Evolutionary conservation across 2,329 filamentous ascomycete species (phyloP).

Genomic region (Beauveria pseudobassiana): DNA sequence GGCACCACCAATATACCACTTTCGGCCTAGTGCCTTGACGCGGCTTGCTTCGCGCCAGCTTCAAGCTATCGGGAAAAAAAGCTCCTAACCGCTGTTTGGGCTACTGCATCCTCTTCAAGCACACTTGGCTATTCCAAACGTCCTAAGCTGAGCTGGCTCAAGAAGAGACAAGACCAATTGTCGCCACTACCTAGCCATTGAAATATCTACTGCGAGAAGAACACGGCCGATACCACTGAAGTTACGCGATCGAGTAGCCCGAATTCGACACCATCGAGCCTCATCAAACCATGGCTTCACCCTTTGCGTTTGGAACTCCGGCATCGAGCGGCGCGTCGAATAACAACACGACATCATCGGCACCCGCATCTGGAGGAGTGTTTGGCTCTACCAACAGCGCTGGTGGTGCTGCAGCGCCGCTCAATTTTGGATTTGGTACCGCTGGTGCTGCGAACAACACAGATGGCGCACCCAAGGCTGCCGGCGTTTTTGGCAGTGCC

Average conservation of each 20-base stretch:
- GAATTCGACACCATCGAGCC: background rate
- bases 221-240: background rate
- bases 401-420: conserved; percentile 14
- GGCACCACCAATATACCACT: background rate
- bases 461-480: conserved; percentile 2
- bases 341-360: conserved; percentile 27
- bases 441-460: background rate
- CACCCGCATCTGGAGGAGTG: conserved; percentile 29
- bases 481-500: conserved; percentile 5
- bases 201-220: background rate
- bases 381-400: conserved; percentile 16
- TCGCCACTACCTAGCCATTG: background rate
- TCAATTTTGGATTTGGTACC: conserved; percentile 26
- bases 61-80: conserved; percentile 12
- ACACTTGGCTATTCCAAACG: background rate
- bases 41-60: conserved; percentile 3
- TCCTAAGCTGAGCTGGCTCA: background rate
- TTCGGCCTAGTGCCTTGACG: background rate
- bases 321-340: conserved; percentile 26
- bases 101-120: background rate
- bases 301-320: conserved; percentile 31
- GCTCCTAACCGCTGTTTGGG: conserved; percentile 4
- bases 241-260: background rate
- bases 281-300: conserved; percentile 23
- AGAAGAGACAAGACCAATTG: background rate